Base-by-base conservation (phyloP, 768 basidiomycete genomes). In the Auriculariales sp. region DNA sequence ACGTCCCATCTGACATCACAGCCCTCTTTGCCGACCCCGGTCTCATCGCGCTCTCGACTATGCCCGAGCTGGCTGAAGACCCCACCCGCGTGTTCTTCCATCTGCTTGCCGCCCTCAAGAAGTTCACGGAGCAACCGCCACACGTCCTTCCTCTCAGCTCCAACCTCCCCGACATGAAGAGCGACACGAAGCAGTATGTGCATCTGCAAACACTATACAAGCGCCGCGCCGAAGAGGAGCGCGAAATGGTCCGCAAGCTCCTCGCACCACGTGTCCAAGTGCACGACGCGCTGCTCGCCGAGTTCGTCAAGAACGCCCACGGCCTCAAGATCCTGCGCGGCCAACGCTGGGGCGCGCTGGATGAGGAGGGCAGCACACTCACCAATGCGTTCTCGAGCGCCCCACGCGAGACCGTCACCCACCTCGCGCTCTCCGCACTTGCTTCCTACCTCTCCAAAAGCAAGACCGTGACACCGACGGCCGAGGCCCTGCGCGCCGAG, bases 81-180 rank as follows among this genome's bases (percentile, higher is more conserved):
- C 65, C 66, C 54, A 75, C 81, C 0, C 71, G 78, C 2, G 76
- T 79, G 3, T 93, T 95, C 68, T 89, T 82, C 69, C 70, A 78
- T 53, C 81, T 95, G 25, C 71, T 93, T 10, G 68, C 74, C 22
- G 81, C 93, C 0, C 74, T 98, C 33, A 68, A 75, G 31, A 62
- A 70, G 49, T 97, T 86, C 61, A 64, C 68, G 25, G 68, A 71
- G 19, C 71, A 73, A 28, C 65, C 73, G 44, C 69, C 71, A 4
- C 67, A 80, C 47, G 75, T 78, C 0, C 74, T 95, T 3, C 95
- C 94, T 0, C 69, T 95, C n/a, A 81, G 82, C 3, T 77, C 85
- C 42, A 76, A 87, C 0, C 72, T 98, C 9, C 94, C 94, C 0
- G 94, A 99, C 66, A 97, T 99, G 89, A 93, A 93, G 61, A 81